Evolutionary conservation across 768 basidiomycete genomes (phyloP).

Genomic region (Rhodotorula sphaerocarpa): DNA sequence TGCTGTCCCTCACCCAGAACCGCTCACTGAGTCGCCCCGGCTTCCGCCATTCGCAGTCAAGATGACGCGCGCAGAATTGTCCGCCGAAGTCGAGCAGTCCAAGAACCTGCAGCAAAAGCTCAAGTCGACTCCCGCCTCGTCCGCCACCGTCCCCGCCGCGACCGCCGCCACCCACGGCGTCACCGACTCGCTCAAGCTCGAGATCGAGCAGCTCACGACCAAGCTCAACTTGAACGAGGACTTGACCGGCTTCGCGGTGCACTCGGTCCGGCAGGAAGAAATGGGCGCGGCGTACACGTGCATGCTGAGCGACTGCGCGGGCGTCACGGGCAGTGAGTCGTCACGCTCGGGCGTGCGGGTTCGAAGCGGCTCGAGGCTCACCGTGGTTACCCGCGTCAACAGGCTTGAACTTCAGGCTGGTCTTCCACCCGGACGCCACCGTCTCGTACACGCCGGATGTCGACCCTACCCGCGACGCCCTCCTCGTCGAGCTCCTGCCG

Average conservation of each 20-base stretch:
- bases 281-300: constrained; percentile 24
- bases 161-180: background rate
- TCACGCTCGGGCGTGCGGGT: background rate
- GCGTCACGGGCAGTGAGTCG: constrained; percentile 12
- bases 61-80: constrained; percentile 10
- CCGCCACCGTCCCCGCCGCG: background rate
- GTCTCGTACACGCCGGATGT: constrained; percentile 29
- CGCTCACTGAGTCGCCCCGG: background rate
- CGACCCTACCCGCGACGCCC: constrained; percentile 16
- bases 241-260: constrained; percentile 29
- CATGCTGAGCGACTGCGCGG: constrained; percentile 23
- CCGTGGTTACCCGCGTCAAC: background rate
- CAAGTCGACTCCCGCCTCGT: constrained; percentile 1
- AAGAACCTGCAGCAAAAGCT: constrained; percentile 29
- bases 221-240: constrained; percentile 29
- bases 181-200: constrained; percentile 16
- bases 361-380: too few relatives aligned
- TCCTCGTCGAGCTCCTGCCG: constrained; percentile 6
- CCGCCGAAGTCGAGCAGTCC: constrained; percentile 25
- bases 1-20: too few relatives aligned
- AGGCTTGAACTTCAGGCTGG: constrained; percentile 34
- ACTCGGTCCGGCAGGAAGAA: constrained; percentile 9
- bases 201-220: constrained; percentile 5
- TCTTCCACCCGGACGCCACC: constrained; percentile 14
- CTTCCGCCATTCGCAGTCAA: constrained; percentile 8